These are phyloP conservation scores for Fusarium longipes DNA, from an alignment of 2,329 filamentous ascomycete genomes.

Conservation along the genomic window DNA sequence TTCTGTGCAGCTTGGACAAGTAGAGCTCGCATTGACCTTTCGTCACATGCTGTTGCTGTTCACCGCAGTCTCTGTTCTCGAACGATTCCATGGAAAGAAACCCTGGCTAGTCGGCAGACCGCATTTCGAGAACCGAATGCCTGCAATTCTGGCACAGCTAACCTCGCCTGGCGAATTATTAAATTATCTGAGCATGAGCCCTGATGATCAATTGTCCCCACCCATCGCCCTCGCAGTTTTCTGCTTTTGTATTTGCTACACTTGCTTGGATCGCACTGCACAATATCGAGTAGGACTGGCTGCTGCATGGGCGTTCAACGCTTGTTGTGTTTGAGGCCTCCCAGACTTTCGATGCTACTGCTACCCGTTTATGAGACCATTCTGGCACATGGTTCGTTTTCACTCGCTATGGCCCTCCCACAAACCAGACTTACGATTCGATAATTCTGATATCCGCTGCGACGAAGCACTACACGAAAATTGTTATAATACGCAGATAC, in stretches of 20 bases:
- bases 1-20: conserved; percentile 22
- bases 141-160: conserved; percentile 24
- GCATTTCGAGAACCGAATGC: conserved; percentile 18
- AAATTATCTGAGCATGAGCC: conserved; percentile 32
- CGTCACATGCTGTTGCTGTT: conserved; percentile 26
- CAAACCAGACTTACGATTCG: background rate
- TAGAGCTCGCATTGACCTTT: conserved; percentile 20
- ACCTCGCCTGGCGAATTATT: conserved; percentile 21
- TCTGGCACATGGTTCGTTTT: background rate
- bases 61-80: conserved; percentile 36
- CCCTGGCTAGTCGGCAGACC: conserved; percentile 29
- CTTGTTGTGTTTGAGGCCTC: conserved; percentile 10
- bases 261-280: conserved; percentile 1
- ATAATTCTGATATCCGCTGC: conserved; percentile 10
- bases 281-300: conserved; percentile 1
- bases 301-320: conserved; percentile 19
- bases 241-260: conserved; percentile 5
- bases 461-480: background rate
- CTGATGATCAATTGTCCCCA: conserved; percentile 32
- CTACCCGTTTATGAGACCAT: background rate
- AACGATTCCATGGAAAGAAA: conserved; percentile 26
- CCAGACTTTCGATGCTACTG: conserved; percentile 1
- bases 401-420: background rate
- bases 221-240: conserved; percentile 10
- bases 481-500: background rate